phyloP scores from a whole-genome alignment of 2,329 filamentous ascomycete species.

The Alternaria triticimaculans region DNA sequence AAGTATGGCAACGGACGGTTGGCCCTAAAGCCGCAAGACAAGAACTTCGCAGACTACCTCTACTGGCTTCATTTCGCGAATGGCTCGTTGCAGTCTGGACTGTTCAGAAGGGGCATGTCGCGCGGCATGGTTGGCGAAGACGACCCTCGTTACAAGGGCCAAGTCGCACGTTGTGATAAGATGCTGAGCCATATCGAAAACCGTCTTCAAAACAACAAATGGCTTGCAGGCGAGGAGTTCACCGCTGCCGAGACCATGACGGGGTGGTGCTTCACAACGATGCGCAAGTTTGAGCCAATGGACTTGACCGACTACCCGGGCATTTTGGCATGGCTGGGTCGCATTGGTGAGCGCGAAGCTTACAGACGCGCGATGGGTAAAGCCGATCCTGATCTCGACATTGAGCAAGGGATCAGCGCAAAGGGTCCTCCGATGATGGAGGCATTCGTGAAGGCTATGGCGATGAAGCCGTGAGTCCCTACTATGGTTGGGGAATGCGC shows the following conservation, averaged over 20 bases:
- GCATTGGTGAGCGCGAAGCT: slow-evolving; percentile 34
- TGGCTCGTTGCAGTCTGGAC: slow-evolving; percentile 48
- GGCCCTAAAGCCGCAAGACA: slow-evolving; percentile 53
- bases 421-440: slow-evolving; percentile 32
- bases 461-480: slow-evolving; percentile 28
- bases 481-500: background rate
- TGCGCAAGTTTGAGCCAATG: slow-evolving; percentile 60
- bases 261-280: slow-evolving; percentile 66
- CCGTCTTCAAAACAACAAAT: slow-evolving; percentile 57
- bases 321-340: slow-evolving; percentile 39
- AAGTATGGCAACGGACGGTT: slow-evolving; percentile 59
- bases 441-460: slow-evolving; percentile 30
- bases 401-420: slow-evolving; percentile 35
- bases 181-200: slow-evolving; percentile 58
- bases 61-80: slow-evolving; percentile 69
- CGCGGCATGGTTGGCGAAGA: slow-evolving; percentile 39
- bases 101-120: slow-evolving; percentile 40
- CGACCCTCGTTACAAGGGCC: slow-evolving; percentile 46
- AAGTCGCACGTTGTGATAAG: slow-evolving; percentile 45
- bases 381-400: slow-evolving; percentile 57
- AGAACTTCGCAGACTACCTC: slow-evolving; percentile 65
- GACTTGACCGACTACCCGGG: slow-evolving; percentile 43
- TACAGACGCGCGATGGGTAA: slow-evolving; percentile 61
- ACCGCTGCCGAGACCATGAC: slow-evolving; percentile 72
- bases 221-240: slow-evolving; percentile 67